phyloP scores from a whole-genome alignment of 257 asterid genomes.

The Solanum peruvianum region DNA sequence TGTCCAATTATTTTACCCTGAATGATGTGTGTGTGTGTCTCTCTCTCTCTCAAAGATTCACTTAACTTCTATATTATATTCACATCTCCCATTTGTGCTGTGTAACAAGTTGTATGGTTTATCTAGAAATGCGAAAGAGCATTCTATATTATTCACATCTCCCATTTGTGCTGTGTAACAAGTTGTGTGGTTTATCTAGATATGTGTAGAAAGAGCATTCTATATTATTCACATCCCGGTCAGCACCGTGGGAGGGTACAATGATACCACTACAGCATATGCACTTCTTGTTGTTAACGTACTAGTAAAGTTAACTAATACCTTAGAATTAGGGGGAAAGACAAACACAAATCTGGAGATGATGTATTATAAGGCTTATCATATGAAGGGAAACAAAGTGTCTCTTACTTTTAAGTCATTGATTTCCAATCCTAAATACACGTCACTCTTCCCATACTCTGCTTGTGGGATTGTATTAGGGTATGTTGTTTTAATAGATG shows the following conservation, averaged over 20 bases:
- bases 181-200: background rate
- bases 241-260: slow-evolving; percentile 99
- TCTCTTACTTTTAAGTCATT: background rate
- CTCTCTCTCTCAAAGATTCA: background rate
- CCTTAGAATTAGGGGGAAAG: background rate
- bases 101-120: background rate
- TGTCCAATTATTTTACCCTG: background rate
- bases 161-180: background rate
- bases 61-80: background rate
- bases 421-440: background rate
- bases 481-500: background rate
- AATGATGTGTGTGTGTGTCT: background rate
- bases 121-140: background rate
- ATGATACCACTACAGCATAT: slow-evolving; percentile 99
- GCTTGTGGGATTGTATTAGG: background rate
- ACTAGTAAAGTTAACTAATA: accelerated
- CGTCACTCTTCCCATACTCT: background rate
- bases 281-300: slow-evolving; percentile 25
- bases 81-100: background rate
- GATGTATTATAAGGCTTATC: background rate
- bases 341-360: too few relatives aligned
- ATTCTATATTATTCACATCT: background rate
- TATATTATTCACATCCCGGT: slow-evolving; percentile 69
- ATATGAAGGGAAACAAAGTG: too few relatives aligned
- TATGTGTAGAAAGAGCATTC: background rate